phyloP scores from a whole-genome alignment of 441 rosid genomes.

The Melastoma candidum region DNA sequence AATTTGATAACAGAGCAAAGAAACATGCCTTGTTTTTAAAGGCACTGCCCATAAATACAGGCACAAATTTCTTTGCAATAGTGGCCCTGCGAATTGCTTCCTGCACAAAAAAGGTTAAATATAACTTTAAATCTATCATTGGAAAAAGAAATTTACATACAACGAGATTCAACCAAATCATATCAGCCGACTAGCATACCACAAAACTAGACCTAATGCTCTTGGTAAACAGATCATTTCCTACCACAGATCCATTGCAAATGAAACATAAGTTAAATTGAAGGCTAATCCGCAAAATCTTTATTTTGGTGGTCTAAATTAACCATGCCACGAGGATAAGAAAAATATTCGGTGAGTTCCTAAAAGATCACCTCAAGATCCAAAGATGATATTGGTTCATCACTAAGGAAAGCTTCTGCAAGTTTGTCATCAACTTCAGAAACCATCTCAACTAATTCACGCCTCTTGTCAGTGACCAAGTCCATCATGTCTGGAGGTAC shows the following conservation, averaged over 20 bases:
- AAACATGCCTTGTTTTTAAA: slow-evolving; percentile 86
- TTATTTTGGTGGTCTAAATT: too few species aligned
- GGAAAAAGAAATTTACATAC: neutral
- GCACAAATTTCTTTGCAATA: slow-evolving; percentile 69
- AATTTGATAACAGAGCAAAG: neutral
- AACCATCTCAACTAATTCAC: slow-evolving; percentile 71
- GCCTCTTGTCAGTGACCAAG: slow-evolving; percentile 73
- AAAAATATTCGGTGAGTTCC: neutral
- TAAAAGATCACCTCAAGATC: slow-evolving; percentile 67
- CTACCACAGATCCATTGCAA: neutral
- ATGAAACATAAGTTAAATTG: neutral
- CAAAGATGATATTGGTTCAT: slow-evolving; percentile 67
- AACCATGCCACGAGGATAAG: neutral
- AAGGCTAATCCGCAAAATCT: too few species aligned
- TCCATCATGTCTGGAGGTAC: slow-evolving; percentile 73
- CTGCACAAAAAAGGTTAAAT: slow-evolving; percentile 24
- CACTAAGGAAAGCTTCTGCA: slow-evolving; percentile 80
- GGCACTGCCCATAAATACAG: slow-evolving; percentile 98
- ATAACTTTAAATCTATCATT: neutral
- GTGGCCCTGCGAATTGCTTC: slow-evolving; percentile 95
- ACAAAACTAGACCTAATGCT: neutral
- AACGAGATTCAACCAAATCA: too few species aligned
- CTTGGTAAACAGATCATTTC: neutral
- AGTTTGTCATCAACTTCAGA: slow-evolving; percentile 96
- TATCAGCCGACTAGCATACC: neutral